phyloP scores from a whole-genome alignment of 495 filamentous ascomycete genomes.

The Penicillium alfredii region DNA sequence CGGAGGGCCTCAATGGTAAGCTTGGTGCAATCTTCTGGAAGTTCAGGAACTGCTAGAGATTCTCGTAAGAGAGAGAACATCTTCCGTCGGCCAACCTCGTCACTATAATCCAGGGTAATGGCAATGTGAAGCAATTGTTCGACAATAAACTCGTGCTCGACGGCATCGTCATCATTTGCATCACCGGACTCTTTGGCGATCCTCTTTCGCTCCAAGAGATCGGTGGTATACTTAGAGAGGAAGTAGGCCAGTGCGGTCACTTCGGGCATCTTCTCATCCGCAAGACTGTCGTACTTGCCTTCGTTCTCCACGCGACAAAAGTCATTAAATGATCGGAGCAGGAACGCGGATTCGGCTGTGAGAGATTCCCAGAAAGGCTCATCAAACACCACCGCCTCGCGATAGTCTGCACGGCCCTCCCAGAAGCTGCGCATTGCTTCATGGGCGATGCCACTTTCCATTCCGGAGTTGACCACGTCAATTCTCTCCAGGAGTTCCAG shows the following conservation, averaged over 20 bases:
- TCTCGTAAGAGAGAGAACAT: slow-evolving; percentile 90
- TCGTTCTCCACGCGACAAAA: slow-evolving; percentile 72
- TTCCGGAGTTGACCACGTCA: slow-evolving; percentile 82
- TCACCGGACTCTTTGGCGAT: slow-evolving; percentile 48
- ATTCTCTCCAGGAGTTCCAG: slow-evolving; percentile 91
- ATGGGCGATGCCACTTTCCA: slow-evolving; percentile 81
- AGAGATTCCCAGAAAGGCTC: slow-evolving; percentile 84
- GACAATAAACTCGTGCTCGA: slow-evolving; percentile 87
- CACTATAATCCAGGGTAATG: slow-evolving; percentile 83
- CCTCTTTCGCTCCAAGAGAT: slow-evolving; percentile 63
- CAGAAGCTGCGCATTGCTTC: slow-evolving; percentile 95
- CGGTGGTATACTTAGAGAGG: slow-evolving; percentile 71
- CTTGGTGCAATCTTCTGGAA: slow-evolving; percentile 88
- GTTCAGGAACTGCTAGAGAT: slow-evolving; percentile 72
- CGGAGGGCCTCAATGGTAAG: slow-evolving; percentile 78
- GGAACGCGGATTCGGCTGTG: slow-evolving; percentile 78
- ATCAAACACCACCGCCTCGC: slow-evolving; percentile 72
- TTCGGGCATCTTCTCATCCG: slow-evolving; percentile 92
- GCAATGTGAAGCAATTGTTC: slow-evolving; percentile 93
- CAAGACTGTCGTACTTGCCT: slow-evolving; percentile 60
- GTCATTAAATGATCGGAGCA: slow-evolving; percentile 87
- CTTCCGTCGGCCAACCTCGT: slow-evolving; percentile 89
- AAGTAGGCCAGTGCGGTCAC: slow-evolving; percentile 83
- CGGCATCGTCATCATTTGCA: slow-evolving; percentile 71
- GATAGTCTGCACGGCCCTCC: slow-evolving; percentile 87